phyloP scores from a whole-genome alignment of 1,284 basidiomycete species.

The Volvariella volvacea region DNA sequence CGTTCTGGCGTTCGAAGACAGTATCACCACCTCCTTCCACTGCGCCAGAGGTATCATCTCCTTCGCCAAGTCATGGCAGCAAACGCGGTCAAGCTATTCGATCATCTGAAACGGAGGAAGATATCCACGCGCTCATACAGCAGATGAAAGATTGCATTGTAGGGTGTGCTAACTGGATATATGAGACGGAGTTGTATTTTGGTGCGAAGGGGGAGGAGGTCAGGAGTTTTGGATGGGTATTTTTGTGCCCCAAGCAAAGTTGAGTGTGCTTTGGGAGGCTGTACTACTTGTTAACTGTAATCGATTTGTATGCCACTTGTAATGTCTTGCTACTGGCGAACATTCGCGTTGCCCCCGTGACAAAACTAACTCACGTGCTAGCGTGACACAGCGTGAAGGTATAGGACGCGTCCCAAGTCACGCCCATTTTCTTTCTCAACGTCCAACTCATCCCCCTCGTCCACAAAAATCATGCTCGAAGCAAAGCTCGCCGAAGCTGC shows the following conservation, averaged over 20 bases:
- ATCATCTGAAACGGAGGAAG: constrained; percentile 11
- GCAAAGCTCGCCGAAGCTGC: constrained; percentile 81
- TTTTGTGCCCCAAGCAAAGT: constrained; percentile 28
- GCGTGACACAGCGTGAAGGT: constrained; percentile 1
- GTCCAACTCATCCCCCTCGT: neutral
- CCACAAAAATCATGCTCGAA: constrained; percentile 68
- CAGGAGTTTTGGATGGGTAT: constrained; percentile 57
- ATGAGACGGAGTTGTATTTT: constrained; percentile 53
- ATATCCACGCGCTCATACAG: constrained; percentile 35
- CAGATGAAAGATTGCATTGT: constrained; percentile 44
- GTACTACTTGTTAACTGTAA: no score
- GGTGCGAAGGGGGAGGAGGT: constrained; percentile 51
- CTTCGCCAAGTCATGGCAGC: no score
- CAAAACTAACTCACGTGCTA: constrained; percentile 1
- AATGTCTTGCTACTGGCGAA: no score
- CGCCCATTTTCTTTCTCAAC: constrained; percentile 10
- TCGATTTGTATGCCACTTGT: no score
- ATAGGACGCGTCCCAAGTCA: constrained; percentile 11
- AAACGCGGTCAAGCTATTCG: neutral
- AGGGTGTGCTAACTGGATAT: constrained; percentile 51
- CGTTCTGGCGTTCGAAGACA: constrained; percentile 5
- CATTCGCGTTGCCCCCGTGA: constrained; percentile 7
- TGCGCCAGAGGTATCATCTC: neutral
- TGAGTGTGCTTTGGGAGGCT: no score
- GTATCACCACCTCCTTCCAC: neutral